These are phyloP conservation scores for Daldinia sp. DNA, from an alignment of 2,329 filamentous ascomycete species.

Conservation along the genomic window DNA sequence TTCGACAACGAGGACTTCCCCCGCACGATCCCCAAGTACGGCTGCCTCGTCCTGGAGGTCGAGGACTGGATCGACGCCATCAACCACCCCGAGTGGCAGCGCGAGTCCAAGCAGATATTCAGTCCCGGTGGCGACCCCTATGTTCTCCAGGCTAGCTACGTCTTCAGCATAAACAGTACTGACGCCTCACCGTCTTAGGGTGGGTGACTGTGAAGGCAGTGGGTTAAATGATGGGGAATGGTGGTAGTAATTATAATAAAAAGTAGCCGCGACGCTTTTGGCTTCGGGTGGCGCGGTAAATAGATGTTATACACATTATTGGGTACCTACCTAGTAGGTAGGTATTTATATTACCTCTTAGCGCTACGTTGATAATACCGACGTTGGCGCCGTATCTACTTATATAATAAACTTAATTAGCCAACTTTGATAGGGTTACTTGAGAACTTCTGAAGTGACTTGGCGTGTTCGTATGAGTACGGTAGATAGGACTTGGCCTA, in stretches of 20 bases:
- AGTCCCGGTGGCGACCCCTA: conserved; percentile 70
- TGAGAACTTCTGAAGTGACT: neutral
- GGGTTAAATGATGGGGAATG: neutral
- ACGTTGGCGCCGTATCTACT: conserved; percentile 10
- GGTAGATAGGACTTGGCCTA: no score
- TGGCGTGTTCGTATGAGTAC: neutral
- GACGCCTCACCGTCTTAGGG: conserved; percentile 46
- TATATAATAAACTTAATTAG: conserved; percentile 27
- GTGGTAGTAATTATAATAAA: conserved; percentile 17
- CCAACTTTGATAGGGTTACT: conserved; percentile 4
- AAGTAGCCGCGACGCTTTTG: neutral
- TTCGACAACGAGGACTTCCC: conserved; percentile 65
- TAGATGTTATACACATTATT: conserved; percentile 6
- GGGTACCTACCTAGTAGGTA: no score
- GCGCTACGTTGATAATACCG: conserved; percentile 9
- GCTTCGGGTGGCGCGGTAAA: conserved; percentile 14
- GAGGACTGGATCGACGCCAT: conserved; percentile 95
- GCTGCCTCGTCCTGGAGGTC: conserved; percentile 90
- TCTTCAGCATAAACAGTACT: conserved; percentile 64
- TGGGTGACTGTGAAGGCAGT: conserved; percentile 13
- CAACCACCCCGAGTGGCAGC: conserved; percentile 89
- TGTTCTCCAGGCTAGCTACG: conserved; percentile 71
- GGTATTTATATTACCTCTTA: conserved; percentile 23
- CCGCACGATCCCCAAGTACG: conserved; percentile 77
- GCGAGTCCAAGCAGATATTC: conserved; percentile 71